phyloP scores from a whole-genome alignment of 495 filamentous ascomycete genomes.

The Aspergillus panamensis region DNA sequence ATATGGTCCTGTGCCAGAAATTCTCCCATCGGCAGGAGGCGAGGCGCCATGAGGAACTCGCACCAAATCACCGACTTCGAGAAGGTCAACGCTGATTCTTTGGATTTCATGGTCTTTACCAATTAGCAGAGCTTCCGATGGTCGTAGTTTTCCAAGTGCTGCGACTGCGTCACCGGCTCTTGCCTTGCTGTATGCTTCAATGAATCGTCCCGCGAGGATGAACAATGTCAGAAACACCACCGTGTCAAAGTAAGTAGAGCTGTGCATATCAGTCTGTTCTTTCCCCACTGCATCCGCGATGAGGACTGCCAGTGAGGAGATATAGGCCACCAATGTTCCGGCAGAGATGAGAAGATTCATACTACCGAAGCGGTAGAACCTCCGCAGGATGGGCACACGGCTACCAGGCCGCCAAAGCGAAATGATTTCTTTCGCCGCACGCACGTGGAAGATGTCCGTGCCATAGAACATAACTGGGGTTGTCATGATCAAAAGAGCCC shows the following conservation, averaged over 20 bases:
- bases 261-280: conserved; percentile 37
- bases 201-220: conserved; percentile 71
- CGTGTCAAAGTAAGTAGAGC: conserved; percentile 84
- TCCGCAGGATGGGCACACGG: conserved; percentile 64
- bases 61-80: conserved; percentile 82
- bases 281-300: conserved; percentile 58
- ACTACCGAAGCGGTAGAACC: conserved; percentile 91
- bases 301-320: conserved; percentile 77
- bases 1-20: conserved; percentile 57
- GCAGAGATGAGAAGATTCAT: conserved; percentile 94
- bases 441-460: conserved; percentile 79
- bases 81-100: conserved; percentile 61
- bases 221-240: conserved; percentile 94
- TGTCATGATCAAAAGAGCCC: conserved; percentile 79
- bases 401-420: conserved; percentile 80
- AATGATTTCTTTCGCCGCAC: conserved; percentile 74
- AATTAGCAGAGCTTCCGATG: conserved; percentile 72
- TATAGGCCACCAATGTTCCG: conserved; percentile 85
- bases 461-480: conserved; percentile 89
- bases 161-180: conserved; percentile 87
- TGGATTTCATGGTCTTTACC: conserved; percentile 31
- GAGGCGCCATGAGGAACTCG: conserved; percentile 74
- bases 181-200: conserved; percentile 92
- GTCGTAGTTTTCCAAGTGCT: conserved; percentile 72
- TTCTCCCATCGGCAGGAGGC: conserved; percentile 76